phyloP scores from a whole-genome alignment of 345 rosid genomes.

The Ricinus communis region DNA sequence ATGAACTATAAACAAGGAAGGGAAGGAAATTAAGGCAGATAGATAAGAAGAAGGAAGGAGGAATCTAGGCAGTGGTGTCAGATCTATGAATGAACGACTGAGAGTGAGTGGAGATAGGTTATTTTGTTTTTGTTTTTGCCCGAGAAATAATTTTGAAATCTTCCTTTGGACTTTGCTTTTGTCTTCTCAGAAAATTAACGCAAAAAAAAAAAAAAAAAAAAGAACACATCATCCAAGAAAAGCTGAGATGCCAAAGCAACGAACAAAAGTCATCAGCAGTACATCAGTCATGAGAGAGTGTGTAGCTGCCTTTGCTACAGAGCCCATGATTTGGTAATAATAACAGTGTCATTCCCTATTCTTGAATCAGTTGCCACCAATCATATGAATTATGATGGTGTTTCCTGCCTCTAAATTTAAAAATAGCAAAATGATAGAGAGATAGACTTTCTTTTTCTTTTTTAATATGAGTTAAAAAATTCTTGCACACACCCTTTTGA shows the following conservation, averaged over 20 bases:
- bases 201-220: no score
- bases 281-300: no score
- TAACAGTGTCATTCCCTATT: conserved; percentile 7
- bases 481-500: background rate
- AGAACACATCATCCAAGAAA: conserved; percentile 31
- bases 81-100: background rate
- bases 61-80: background rate
- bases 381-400: conserved; percentile 17
- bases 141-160: conserved; percentile 10
- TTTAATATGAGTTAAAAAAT: no score
- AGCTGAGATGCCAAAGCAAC: conserved; percentile 20
- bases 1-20: background rate
- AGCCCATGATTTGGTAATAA: conserved; percentile 19
- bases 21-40: background rate
- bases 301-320: no score
- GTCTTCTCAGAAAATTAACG: conserved; percentile 22
- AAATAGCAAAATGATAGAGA: background rate
- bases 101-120: background rate
- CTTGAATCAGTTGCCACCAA: conserved; percentile 4
- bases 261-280: no score
- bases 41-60: background rate
- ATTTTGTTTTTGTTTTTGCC: background rate
- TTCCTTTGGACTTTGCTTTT: conserved; percentile 20
- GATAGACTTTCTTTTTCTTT: no score
- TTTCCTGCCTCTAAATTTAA: background rate